Evolutionary conservation across 768 basidiomycete species (phyloP).

Genomic region (Naganishia randhawae): DNA sequence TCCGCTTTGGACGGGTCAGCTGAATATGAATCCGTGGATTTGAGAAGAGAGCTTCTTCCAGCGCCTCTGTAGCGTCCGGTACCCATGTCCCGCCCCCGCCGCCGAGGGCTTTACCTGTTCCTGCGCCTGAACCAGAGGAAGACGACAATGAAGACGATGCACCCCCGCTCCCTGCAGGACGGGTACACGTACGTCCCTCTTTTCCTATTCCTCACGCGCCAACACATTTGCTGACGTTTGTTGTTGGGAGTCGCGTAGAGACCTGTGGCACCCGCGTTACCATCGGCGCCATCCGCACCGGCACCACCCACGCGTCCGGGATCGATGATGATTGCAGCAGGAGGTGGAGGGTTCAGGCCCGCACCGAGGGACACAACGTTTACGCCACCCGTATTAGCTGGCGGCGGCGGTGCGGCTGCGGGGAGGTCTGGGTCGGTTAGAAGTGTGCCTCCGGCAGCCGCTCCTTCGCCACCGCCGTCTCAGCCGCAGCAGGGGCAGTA

Average conservation of each 20-base stretch:
- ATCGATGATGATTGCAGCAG: neutral
- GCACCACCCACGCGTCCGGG: slow-evolving; percentile 28
- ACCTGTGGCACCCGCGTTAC: slow-evolving; percentile 20
- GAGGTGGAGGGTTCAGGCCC: slow-evolving; percentile 26
- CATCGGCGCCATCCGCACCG: slow-evolving; percentile 7
- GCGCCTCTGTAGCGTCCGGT: slow-evolving; percentile 1
- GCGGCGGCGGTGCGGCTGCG: neutral
- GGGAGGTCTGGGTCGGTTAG: neutral
- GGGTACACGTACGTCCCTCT: slow-evolving; percentile 17
- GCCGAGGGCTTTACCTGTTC: slow-evolving; percentile 19
- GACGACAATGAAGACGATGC: slow-evolving; percentile 13
- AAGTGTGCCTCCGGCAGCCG: neutral
- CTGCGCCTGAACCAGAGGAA: slow-evolving; percentile 7
- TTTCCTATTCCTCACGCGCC: neutral
- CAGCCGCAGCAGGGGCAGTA: neutral
- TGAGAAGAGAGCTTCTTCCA: neutral
- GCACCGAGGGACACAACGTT: slow-evolving; percentile 38
- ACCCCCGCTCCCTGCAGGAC: slow-evolving; percentile 11
- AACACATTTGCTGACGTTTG: neutral
- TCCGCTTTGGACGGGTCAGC: neutral
- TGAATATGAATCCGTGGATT: neutral
- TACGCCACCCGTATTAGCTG: slow-evolving; percentile 33
- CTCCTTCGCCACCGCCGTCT: neutral
- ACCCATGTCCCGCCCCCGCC: slow-evolving; percentile 14
- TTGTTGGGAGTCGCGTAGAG: neutral